A percentile compares a stretch with the other conserved stretches of the same genome.
Conservation (phyloP, 2,329 filamentous ascomycete species). For the Fusarium sp. region DNA sequence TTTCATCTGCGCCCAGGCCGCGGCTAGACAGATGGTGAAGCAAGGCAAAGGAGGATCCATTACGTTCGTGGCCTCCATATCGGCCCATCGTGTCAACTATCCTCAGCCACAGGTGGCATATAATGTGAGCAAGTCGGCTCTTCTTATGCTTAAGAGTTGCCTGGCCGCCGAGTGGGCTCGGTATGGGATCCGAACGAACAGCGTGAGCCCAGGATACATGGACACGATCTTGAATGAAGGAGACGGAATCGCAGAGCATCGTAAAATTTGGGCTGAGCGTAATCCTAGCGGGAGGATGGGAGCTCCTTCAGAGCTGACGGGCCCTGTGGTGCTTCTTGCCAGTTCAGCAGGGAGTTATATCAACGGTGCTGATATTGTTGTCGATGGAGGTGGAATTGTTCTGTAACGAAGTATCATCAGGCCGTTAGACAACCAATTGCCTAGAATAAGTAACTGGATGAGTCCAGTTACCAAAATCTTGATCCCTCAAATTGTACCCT, state of each 20-base stretch:
- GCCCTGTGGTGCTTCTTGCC: background rate
- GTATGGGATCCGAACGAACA: constrained; percentile 76
- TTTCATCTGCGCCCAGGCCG: constrained; percentile 76
- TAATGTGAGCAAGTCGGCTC: constrained; percentile 75
- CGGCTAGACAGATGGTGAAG: constrained; percentile 61
- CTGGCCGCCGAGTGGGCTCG: constrained; percentile 69
- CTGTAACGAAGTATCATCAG: background rate
- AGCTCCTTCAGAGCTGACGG: background rate
- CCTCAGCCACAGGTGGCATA: constrained; percentile 79
- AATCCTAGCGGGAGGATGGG: background rate
- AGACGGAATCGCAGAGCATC: constrained; percentile 58
- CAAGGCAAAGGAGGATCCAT: constrained; percentile 65
- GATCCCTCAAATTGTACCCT: background rate
- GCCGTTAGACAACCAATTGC: too few species aligned
- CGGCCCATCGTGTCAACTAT: constrained; percentile 74
- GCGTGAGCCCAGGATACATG: constrained; percentile 78
- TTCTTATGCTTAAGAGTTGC: constrained; percentile 69
- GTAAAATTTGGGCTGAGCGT: background rate
- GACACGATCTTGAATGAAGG: constrained; percentile 78
- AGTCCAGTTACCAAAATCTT: background rate
- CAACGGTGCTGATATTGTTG: background rate
- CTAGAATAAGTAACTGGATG: background rate
- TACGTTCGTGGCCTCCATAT: constrained; percentile 74
- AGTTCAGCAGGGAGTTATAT: background rate
- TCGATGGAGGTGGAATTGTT: background rate